Percentiles rank a stretch among this genome's conserved stretches.
Evolutionary conservation across 2,329 filamentous ascomycete species (phyloP).

Genomic region (Trichoderma brevicompactum): DNA sequence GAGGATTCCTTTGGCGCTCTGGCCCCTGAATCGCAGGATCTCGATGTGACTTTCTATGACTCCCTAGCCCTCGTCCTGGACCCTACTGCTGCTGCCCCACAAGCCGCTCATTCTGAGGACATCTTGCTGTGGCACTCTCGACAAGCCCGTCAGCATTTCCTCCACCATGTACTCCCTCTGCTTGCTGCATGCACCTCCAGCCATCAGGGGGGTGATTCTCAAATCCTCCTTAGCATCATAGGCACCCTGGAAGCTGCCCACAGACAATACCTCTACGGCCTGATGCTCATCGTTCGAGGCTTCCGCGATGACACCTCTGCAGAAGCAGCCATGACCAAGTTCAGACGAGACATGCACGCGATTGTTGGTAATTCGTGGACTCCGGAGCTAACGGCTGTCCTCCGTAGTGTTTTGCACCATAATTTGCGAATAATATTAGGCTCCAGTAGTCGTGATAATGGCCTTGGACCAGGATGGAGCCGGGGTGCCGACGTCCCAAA

Average conservation of each 20-base stretch:
- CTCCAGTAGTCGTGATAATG: constrained; percentile 30
- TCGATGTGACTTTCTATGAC: constrained; percentile 53
- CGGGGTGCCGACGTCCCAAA: constrained; percentile 36
- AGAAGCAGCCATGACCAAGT: constrained; percentile 51
- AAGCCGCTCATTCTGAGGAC: constrained; percentile 58
- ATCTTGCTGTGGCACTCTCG: constrained; percentile 64
- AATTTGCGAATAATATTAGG: constrained; percentile 56
- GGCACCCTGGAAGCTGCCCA: constrained; percentile 64
- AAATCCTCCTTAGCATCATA: constrained; percentile 57
- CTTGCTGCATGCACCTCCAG: constrained; percentile 56
- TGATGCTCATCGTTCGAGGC: constrained; percentile 56
- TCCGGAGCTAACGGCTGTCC: constrained; percentile 55
- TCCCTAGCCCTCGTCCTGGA: constrained; percentile 60
- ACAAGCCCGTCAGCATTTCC: constrained; percentile 64
- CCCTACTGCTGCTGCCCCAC: constrained; percentile 51
- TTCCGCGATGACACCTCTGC: constrained; percentile 47
- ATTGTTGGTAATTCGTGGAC: constrained; percentile 67
- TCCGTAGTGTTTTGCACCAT: constrained; percentile 59
- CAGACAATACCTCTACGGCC: constrained; percentile 59
- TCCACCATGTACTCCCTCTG: constrained; percentile 61
- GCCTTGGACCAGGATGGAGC: constrained; percentile 34
- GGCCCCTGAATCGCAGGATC: constrained; percentile 49
- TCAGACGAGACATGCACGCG: constrained; percentile 65
- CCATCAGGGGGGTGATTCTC: constrained; percentile 48
- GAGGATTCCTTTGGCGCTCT: constrained; percentile 60